phyloP scores from a whole-genome alignment of 2,329 filamentous ascomycete species.

The Pyrenochaeta sp. region DNA sequence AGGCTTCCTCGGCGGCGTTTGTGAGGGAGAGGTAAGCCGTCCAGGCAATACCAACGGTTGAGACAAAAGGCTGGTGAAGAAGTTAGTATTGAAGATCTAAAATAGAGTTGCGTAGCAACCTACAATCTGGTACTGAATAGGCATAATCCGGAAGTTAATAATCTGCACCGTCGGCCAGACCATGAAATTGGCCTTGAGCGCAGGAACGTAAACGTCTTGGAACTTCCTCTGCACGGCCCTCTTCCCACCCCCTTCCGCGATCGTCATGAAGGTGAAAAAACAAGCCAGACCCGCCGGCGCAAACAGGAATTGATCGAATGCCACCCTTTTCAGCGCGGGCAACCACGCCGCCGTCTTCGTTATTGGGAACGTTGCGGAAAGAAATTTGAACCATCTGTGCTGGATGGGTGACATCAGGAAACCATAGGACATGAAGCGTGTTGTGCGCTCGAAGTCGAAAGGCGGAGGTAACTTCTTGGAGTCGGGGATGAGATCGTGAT shows the following conservation, averaged over 20 bases:
- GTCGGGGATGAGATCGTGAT: slow-evolving; percentile 72
- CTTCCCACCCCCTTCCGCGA: slow-evolving; percentile 89
- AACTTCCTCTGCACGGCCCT: slow-evolving; percentile 84
- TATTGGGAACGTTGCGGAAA: slow-evolving; percentile 83
- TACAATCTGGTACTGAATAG: slow-evolving; percentile 95
- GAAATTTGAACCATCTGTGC: slow-evolving; percentile 93
- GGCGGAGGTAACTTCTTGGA: slow-evolving; percentile 72
- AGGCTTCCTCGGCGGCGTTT: slow-evolving; percentile 80
- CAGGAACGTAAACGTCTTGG: slow-evolving; percentile 90
- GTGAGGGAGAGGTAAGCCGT: slow-evolving; percentile 94
- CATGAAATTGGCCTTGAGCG: slow-evolving; percentile 93
- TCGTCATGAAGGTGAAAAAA: slow-evolving; percentile 97
- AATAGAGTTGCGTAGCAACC: slow-evolving; percentile 52
- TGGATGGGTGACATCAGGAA: slow-evolving; percentile 96
- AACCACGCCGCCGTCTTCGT: slow-evolving; percentile 73
- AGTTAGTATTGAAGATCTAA: slow-evolving; percentile 13
- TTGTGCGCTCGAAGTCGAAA: slow-evolving; percentile 95
- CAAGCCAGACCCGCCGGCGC: slow-evolving; percentile 84
- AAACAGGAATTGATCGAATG: slow-evolving; percentile 91
- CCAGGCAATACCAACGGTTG: slow-evolving; percentile 95
- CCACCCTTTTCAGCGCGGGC: slow-evolving; percentile 88
- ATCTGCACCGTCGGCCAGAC: slow-evolving; percentile 97
- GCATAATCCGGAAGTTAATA: slow-evolving; percentile 94
- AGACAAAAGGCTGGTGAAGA: slow-evolving; percentile 81
- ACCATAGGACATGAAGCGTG: slow-evolving; percentile 95